Conservation (phyloP, 139 green algal genomes). For the Chlorella sp. region DNA sequence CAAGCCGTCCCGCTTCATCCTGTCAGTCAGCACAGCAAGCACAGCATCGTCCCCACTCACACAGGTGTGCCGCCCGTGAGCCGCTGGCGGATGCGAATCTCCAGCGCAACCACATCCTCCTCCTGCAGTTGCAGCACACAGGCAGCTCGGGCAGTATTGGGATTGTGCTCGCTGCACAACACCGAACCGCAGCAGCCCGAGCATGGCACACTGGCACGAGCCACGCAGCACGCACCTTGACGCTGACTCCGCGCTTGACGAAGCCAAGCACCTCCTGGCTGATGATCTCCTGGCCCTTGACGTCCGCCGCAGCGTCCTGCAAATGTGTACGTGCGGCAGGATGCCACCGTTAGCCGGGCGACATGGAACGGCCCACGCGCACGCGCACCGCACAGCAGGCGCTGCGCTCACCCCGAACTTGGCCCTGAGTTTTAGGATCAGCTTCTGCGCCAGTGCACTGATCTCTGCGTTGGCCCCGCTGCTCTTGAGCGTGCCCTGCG, state of each 20-base stretch:
- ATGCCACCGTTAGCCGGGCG: too few relatives aligned
- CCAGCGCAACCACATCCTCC: constrained; percentile 18
- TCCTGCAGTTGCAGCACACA: constrained; percentile 15
- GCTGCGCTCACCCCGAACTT: constrained; percentile 10
- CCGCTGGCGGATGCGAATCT: constrained; percentile 20
- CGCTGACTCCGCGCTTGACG: constrained; percentile 16
- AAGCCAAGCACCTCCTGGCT: constrained; percentile 28
- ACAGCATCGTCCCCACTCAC: background rate
- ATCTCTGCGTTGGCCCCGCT: background rate
- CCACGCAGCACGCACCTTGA: too few relatives aligned
- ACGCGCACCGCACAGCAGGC: too few relatives aligned
- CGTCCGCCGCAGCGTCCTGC: constrained; percentile 15
- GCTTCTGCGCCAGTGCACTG: constrained; percentile 5
- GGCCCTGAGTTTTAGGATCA: constrained; percentile 11
- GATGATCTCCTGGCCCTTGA: constrained; percentile 36
- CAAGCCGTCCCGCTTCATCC: too few relatives aligned
- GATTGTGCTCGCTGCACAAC: background rate
- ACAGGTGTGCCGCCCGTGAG: constrained; percentile 15
- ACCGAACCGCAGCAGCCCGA: background rate
- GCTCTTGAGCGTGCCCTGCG: too few relatives aligned
- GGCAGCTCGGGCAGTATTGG: background rate
- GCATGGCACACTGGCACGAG: too few relatives aligned
- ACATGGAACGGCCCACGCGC: too few relatives aligned
- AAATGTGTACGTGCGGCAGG: too few relatives aligned
- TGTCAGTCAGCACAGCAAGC: background rate